Evolutionary conservation across 345 rosid species (phyloP).

Genomic region (Populus pruinosa): DNA sequence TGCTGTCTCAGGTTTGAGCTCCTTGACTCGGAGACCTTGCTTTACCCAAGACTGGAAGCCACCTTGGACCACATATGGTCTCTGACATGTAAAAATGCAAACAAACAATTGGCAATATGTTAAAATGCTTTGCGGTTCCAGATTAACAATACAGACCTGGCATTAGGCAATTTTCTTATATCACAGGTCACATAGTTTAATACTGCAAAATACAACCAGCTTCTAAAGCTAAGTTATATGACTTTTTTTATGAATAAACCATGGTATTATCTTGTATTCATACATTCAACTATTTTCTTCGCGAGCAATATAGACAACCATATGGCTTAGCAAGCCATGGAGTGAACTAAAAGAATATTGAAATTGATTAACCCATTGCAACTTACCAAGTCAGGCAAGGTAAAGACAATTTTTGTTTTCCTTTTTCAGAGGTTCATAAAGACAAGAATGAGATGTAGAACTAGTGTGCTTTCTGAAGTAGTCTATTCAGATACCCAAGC

Average conservation of each 20-base stretch:
- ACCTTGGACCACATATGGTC: conserved; percentile 72
- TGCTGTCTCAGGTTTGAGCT: conserved; percentile 75
- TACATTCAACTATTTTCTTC: neutral
- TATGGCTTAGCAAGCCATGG: neutral
- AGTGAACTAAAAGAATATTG: neutral
- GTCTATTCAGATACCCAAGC: neutral
- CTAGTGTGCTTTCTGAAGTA: neutral
- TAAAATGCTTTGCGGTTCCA: neutral
- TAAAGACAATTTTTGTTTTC: too few species aligned
- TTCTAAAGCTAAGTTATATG: neutral
- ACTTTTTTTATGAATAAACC: neutral
- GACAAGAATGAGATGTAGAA: neutral
- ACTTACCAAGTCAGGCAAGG: neutral
- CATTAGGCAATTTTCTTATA: neutral
- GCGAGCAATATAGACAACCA: neutral
- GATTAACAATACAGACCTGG: neutral
- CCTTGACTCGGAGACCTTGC: conserved; percentile 72
- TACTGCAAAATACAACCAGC: neutral
- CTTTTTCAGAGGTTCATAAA: neutral
- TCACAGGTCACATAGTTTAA: neutral
- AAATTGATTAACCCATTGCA: neutral
- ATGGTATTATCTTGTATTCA: neutral
- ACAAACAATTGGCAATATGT: conserved; percentile 13
- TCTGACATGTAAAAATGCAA: conserved; percentile 39
- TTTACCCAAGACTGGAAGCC: conserved; percentile 84